Evolutionary conservation across 2,329 filamentous ascomycete genomes (phyloP).

Genomic region (Gaeumannomyces sp.): DNA sequence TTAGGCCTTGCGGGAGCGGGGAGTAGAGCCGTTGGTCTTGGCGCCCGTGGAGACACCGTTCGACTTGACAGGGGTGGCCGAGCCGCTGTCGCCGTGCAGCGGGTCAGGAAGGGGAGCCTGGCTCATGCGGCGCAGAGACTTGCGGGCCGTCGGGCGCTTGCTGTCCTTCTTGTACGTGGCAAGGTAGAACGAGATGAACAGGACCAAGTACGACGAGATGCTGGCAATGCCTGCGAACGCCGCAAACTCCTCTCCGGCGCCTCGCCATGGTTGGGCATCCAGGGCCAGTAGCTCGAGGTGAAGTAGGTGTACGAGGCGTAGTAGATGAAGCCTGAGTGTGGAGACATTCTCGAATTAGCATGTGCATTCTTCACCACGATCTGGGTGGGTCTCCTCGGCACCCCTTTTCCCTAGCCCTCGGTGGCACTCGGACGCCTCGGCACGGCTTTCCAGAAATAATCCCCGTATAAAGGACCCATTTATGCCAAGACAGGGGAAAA

Average conservation of each 20-base stretch:
- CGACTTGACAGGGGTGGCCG: slow-evolving; percentile 42
- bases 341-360: slow-evolving; percentile 15
- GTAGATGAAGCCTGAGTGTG: slow-evolving; percentile 77
- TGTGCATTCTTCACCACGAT: slow-evolving; percentile 1
- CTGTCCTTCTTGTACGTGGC: slow-evolving; percentile 89
- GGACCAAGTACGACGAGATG: slow-evolving; percentile 87
- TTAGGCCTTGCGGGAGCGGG: slow-evolving; percentile 67
- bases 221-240: slow-evolving; percentile 89
- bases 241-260: slow-evolving; percentile 94
- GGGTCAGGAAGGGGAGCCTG: slow-evolving; percentile 72
- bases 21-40: slow-evolving; percentile 43
- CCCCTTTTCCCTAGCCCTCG: neutral
- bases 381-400: neutral
- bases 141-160: slow-evolving; percentile 75
- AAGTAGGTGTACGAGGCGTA: slow-evolving; percentile 99
- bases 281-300: slow-evolving; percentile 80
- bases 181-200: slow-evolving; percentile 99
- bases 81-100: slow-evolving; percentile 54
- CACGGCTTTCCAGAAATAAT: neutral
- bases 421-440: neutral
- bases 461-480: neutral
- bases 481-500: neutral
- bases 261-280: slow-evolving; percentile 74
- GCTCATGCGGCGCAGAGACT: slow-evolving; percentile 61
- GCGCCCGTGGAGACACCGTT: slow-evolving; percentile 46